Evolutionary conservation across 1,284 basidiomycete species (phyloP).

Genomic region (Trichosporon coremiiforme): DNA sequence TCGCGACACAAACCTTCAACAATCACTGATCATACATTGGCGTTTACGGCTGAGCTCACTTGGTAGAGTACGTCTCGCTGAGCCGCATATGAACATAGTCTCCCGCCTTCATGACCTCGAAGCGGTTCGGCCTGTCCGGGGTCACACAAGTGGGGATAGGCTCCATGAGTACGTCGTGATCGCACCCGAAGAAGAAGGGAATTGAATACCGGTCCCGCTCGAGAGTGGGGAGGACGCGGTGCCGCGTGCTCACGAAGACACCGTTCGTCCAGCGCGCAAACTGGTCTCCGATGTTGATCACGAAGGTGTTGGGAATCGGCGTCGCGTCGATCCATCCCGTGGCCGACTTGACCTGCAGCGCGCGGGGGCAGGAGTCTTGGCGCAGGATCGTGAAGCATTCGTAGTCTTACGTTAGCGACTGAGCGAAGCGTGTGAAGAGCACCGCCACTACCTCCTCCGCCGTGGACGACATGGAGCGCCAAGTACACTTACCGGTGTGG

Average conservation of each 20-base stretch:
- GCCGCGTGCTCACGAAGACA: slow-evolving; percentile 80
- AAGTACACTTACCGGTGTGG: slow-evolving; percentile 55
- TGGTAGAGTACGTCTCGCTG: slow-evolving; percentile 48
- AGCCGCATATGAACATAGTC: slow-evolving; percentile 57
- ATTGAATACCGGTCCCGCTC: slow-evolving; percentile 74
- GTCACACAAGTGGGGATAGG: slow-evolving; percentile 71
- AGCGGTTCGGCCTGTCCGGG: slow-evolving; percentile 64
- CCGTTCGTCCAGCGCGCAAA: slow-evolving; percentile 86
- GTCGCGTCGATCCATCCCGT: slow-evolving; percentile 68
- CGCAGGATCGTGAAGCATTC: slow-evolving; percentile 75
- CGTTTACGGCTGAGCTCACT: no score
- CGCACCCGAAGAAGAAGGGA: slow-evolving; percentile 62
- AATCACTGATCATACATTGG: background rate
- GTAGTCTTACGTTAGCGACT: background rate
- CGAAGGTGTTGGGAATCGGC: slow-evolving; percentile 65
- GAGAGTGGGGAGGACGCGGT: slow-evolving; percentile 76
- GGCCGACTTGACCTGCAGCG: slow-evolving; percentile 69
- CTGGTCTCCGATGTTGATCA: slow-evolving; percentile 84
- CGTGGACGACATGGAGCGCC: no score
- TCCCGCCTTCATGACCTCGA: slow-evolving; percentile 60
- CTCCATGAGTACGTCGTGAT: slow-evolving; percentile 48
- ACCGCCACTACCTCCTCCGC: no score
- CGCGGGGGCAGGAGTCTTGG: slow-evolving; percentile 56
- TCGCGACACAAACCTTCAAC: no score
- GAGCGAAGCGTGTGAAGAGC: no score